phyloP scores from a whole-genome alignment of 2,329 filamentous ascomycete species.

The Fulvia fulva region DNA sequence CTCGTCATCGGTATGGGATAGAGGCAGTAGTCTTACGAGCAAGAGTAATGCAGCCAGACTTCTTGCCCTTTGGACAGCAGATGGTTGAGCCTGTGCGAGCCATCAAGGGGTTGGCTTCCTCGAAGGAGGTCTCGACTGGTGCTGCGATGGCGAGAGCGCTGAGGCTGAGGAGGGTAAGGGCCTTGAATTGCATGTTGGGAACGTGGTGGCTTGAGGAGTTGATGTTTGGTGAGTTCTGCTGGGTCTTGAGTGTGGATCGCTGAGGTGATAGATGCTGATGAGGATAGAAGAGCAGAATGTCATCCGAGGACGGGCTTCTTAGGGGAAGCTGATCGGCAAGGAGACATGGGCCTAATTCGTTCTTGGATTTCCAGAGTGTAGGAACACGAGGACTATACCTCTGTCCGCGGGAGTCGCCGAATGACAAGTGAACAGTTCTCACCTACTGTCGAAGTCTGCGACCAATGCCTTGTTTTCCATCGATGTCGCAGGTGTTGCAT shows the following conservation, averaged over 20 bases:
- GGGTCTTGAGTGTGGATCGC: background rate
- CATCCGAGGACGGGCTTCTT: background rate
- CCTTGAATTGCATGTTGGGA: background rate
- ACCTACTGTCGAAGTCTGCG: no score
- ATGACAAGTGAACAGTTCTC: no score
- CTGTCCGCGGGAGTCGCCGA: no score
- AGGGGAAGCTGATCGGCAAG: background rate
- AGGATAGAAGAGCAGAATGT: background rate
- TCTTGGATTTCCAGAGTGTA: no score
- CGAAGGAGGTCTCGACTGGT: background rate
- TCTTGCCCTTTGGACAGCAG: background rate
- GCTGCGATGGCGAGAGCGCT: background rate
- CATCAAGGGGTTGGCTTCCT: background rate
- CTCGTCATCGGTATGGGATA: background rate
- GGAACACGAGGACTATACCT: no score
- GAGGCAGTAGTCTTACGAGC: background rate
- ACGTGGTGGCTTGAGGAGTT: background rate
- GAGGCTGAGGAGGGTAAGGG: background rate
- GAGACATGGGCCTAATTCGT: no score
- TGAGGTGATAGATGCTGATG: background rate
- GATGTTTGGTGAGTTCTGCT: background rate
- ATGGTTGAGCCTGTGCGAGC: background rate
- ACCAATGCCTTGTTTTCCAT: no score
- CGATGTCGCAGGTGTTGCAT: no score
- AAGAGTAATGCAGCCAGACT: background rate